Conservation (phyloP, 371 early-diverging fungal genomes). For the Sporodiniella umbellata region DNA sequence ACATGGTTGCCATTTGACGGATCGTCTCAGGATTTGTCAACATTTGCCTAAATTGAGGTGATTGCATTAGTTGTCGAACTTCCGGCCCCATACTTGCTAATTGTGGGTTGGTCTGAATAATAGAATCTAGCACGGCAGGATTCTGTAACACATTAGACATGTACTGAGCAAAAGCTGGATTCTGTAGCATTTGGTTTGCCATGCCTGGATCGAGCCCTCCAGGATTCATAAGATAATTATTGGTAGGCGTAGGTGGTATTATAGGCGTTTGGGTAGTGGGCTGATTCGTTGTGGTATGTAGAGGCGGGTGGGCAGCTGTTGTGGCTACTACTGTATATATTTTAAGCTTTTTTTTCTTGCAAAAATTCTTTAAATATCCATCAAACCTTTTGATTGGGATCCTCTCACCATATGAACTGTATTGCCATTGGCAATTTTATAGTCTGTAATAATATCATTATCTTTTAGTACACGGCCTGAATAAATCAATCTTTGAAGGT, state of each 20-base stretch:
- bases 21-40: conserved; percentile 82
- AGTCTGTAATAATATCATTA: background rate
- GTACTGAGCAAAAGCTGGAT: conserved; percentile 83
- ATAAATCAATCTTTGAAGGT: background rate
- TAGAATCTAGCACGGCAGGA: conserved; percentile 80
- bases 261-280: too few species aligned
- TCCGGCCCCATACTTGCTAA: conserved; percentile 83
- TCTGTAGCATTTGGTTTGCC: conserved; percentile 73
- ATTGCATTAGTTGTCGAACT: conserved; percentile 74
- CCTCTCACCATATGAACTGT: background rate
- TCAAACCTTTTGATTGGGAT: background rate
- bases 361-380: background rate
- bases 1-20: too few species aligned
- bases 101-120: conserved; percentile 81
- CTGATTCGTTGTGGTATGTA: too few species aligned
- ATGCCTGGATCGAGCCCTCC: conserved; percentile 65
- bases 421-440: background rate
- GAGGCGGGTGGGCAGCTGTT: too few species aligned
- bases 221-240: too few species aligned
- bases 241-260: too few species aligned
- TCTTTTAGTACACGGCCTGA: background rate
- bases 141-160: conserved; percentile 78
- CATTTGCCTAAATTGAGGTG: conserved; percentile 84
- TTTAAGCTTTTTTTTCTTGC: background rate
- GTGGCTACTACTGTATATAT: background rate